Base-by-base conservation (phyloP, 768 basidiomycete species). In the Boletus huronensis region DNA sequence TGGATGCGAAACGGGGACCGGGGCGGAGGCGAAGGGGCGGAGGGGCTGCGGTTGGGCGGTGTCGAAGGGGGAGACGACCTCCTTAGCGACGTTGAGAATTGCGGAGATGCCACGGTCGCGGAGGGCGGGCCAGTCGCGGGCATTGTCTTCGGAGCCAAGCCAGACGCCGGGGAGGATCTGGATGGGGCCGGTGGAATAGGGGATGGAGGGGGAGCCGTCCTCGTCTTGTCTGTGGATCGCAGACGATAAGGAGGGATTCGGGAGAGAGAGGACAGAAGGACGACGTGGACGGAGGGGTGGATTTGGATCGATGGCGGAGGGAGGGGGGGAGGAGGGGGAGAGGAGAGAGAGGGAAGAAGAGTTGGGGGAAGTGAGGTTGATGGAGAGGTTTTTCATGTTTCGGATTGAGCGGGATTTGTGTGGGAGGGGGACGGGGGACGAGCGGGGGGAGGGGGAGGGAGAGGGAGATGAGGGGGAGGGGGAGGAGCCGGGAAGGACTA, bases 101-200 rank as follows among this genome's bases (percentile, higher is more conserved):
- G 88, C 83, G 57, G 79, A 82, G 65, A 95, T 93, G 36, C 86
- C 82, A 32, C 84, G 81, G 48, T 87, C 80, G 23, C 82, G 64
- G 54, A 95, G 83, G 26, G 77, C 76, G 39, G 75, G 75, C 85
- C 88, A 90, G 71, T 95, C 88, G 54, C 85, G 82, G 41, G 89
- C 92, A 62, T 95, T 94, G 72, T 93, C 92, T 70, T 95, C 92
- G 52, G 90, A 90, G 58, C 93, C 94, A 10, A 96, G 82, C 86
- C 87, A 96, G 54, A 96, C 77, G 47, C 86, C 83, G 3, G 93
- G 93, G 43, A 95, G 77, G 64, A 97, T 77, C 71, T 95, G 87
- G 14, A 88, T 72, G 42, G 93, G 94, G 16, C 93, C 93, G 63
- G 87, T 79, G 5, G 77, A 66, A 68, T 97, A 97, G 6, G 93